Conservation (phyloP, 306 rosid species). For the Ceratonia siliqua region DNA sequence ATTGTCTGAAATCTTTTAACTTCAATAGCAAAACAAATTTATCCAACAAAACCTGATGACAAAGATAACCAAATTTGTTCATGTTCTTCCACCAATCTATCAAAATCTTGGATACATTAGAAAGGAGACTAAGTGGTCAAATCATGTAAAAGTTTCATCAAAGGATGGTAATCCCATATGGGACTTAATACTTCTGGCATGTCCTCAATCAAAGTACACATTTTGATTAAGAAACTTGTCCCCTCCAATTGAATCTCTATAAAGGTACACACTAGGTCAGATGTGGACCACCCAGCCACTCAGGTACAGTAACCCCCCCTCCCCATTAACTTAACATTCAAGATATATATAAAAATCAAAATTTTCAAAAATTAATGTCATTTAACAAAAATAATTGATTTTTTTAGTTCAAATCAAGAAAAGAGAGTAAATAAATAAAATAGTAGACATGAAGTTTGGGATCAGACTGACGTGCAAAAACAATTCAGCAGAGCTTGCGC, state of each 20-base stretch:
- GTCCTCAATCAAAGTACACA: slow-evolving; percentile 48
- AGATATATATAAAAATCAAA: background rate
- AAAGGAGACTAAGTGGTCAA: slow-evolving; percentile 30
- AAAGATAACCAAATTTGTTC: slow-evolving; percentile 35
- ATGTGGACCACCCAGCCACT: slow-evolving; percentile 49
- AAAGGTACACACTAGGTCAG: slow-evolving; percentile 32
- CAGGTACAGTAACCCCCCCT: slow-evolving; percentile 18
- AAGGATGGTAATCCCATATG: slow-evolving; percentile 40
- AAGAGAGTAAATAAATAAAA: background rate
- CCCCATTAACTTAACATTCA: slow-evolving; percentile 21
- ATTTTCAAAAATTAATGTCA: slow-evolving; percentile 20
- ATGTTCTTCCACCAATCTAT: slow-evolving; percentile 28
- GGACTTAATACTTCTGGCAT: slow-evolving; percentile 39
- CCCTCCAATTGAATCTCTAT: slow-evolving; percentile 51
- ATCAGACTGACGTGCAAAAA: slow-evolving; percentile 60
- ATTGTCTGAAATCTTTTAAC: slow-evolving; percentile 27
- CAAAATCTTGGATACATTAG: slow-evolving; percentile 30
- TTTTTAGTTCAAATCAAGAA: slow-evolving; percentile 14
- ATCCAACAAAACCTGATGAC: background rate
- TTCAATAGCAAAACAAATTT: slow-evolving; percentile 22
- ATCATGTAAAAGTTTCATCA: slow-evolving; percentile 31
- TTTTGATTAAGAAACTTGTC: slow-evolving; percentile 42
- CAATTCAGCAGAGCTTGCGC: slow-evolving; percentile 61
- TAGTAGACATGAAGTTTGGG: slow-evolving; percentile 34
- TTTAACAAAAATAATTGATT: slow-evolving; percentile 23